Evolutionary conservation across 2,329 filamentous ascomycete species (phyloP), one percentile per base, ranked within the genome.

Genomic region (Tolypocladium inflatum): DNA sequence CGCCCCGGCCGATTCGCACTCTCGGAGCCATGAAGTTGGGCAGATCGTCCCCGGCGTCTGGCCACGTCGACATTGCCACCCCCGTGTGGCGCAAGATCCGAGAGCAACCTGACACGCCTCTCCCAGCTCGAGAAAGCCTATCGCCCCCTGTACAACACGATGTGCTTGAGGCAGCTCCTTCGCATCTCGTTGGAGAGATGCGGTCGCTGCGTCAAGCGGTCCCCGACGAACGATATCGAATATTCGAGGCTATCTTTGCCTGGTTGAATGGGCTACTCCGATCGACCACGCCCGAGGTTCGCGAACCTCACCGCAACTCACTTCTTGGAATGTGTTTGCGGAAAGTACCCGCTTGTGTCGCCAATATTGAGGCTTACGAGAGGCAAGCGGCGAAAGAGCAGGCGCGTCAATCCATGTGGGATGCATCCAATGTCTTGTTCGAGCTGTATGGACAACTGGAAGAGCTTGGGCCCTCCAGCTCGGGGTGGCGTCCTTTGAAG

Each of bases 251-350:
- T 8, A 68, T 74, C 30, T 65, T 74, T 41, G 56, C 63, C 19
- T 72, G 70, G 65, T 55, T 73, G 23, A 62, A 64, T 35, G 57
- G 63, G 11, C 43, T 74, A 6, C 57, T 74, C 42, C 65, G 61
- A 26, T 64, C 66, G 9, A 73, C 71, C 9, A 58, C 63, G 10
- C 51, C 62, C 2, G 55, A 61, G 4, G 56, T 52, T 3, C 56
- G 64, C 26, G 61, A 66, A 23, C 45, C 63, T 11, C 64, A 65
- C 19, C 61, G 61, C 7, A 72, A 71, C 54, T 73, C 72, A 11
- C 63, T 74, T 4, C 58, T 74, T 10, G 67, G 65, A n/a, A 70
- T 74, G 65, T 74, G 72, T 43, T 60, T 74, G 41, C 72, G 70
- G 17, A 67, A 62, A 57, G 57, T 71, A 15, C 68, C 70, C 3